phyloP scores from a whole-genome alignment of 2,329 filamentous ascomycete genomes.

The Phialophora macrospora region DNA sequence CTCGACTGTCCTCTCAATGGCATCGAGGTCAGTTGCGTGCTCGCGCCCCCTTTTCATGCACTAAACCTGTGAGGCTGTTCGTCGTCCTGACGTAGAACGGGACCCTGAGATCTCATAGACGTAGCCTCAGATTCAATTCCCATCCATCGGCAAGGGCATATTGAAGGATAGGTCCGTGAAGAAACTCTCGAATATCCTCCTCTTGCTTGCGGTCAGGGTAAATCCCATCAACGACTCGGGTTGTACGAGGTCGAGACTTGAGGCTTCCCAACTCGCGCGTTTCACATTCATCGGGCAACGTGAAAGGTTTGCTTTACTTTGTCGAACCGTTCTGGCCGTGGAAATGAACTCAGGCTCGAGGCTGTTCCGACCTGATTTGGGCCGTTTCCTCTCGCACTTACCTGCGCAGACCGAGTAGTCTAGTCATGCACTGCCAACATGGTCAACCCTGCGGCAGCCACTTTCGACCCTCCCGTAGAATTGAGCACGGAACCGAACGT shows the following conservation, averaged over 20 bases:
- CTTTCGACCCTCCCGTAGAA: neutral
- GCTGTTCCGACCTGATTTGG: neutral
- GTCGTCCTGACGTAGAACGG: neutral
- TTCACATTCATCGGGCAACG: neutral
- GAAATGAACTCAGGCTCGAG: neutral
- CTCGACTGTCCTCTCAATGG: neutral
- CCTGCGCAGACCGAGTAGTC: neutral
- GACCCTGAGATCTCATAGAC: neutral
- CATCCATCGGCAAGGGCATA: neutral
- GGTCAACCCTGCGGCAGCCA: neutral
- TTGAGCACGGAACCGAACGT: neutral
- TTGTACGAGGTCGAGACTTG: neutral
- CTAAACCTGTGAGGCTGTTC: neutral
- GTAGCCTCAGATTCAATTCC: neutral
- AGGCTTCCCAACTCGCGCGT: neutral
- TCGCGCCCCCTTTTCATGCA: neutral
- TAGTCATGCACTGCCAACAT: neutral
- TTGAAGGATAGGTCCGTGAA: neutral
- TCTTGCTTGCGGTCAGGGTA: neutral
- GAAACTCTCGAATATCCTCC: neutral
- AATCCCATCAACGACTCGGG: neutral
- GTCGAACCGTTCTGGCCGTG: neutral
- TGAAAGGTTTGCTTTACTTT: neutral
- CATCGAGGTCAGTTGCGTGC: neutral
- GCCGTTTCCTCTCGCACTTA: neutral